Base-by-base conservation (phyloP, 352 stramenopile species). In the Albugo laibachii region DNA sequence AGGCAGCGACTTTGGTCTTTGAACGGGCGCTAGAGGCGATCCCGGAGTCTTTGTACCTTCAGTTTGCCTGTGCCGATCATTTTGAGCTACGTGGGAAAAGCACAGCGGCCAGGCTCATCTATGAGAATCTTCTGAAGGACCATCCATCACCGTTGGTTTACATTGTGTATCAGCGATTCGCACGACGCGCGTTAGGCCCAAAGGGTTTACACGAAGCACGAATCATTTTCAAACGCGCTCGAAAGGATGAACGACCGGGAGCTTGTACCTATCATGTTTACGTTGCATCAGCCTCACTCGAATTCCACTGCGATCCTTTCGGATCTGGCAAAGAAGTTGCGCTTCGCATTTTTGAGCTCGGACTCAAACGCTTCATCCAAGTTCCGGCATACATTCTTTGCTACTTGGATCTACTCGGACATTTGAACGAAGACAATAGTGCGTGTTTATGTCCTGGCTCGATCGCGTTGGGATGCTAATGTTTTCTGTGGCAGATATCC, bases 401-500 rank as follows among this genome's bases (percentile, higher is more conserved):
- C 53, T 92, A 92, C 48, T 53, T 92, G 13, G 76, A 89, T 48
- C 89, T 92, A 44, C 65, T 92, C 11, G 58, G 73, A 1, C 79
- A 92, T 44, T 59, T 86, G 36, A 89, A 92, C 51, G 79, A 92
- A 52, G 79, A 92, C 59, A 92, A 89, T 56, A 92, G 76, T 92
- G 62, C 51, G 74, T 70, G 12, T 19, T 44, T 8, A 13, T 5
- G 4, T 2, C 13, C n/a, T 5, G 14, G 15, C 0, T 43, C 11
- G 12, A 45, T 47, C 45, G 15, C 36, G 1, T 47, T 47, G 13
- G 48, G 4, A 54, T 42, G 31, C 11, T 2, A 15, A 19, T 48
- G 27, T 41, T n/a, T n/a, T 21, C 41, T 1, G n/a, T 48, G 56
- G 21, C 55, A 92, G 79, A 92, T 51, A 89, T 89, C 70, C 76